Conservation (phyloP, 1,139 yeast genomes). For the Yamadazyma buinensis region DNA sequence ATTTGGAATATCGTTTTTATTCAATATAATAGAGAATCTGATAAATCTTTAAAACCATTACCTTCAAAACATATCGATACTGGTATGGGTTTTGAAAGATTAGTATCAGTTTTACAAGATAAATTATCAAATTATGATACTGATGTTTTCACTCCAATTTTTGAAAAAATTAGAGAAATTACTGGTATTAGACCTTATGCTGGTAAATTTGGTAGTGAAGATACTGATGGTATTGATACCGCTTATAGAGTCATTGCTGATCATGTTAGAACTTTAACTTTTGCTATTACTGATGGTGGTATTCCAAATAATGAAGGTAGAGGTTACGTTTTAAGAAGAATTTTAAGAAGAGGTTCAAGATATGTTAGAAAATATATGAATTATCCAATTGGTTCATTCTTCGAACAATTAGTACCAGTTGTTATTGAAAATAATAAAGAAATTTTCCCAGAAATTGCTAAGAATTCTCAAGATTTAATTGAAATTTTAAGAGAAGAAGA, state of each 20-base stretch:
- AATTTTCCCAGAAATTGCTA: slow-evolving; percentile 85
- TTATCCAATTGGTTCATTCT: slow-evolving; percentile 91
- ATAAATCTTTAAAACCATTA: slow-evolving; percentile 71
- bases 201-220: slow-evolving; percentile 92
- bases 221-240: slow-evolving; percentile 90
- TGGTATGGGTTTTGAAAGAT: slow-evolving; percentile 97
- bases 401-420: slow-evolving; percentile 88
- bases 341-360: slow-evolving; percentile 96
- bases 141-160: slow-evolving; percentile 89
- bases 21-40: slow-evolving; percentile 92
- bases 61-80: slow-evolving; percentile 97
- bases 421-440: slow-evolving; percentile 84
- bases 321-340: slow-evolving; percentile 96
- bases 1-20: slow-evolving; percentile 97
- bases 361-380: slow-evolving; percentile 94
- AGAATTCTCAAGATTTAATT: slow-evolving; percentile 69
- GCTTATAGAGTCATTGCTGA: slow-evolving; percentile 98
- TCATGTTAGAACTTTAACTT: slow-evolving; percentile 93
- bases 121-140: slow-evolving; percentile 93
- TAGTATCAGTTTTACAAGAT: slow-evolving; percentile 90
- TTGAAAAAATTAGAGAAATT: slow-evolving; percentile 79
- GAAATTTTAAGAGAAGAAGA: slow-evolving; percentile 97
- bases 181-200: slow-evolving; percentile 89
- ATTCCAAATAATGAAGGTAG: slow-evolving; percentile 99
- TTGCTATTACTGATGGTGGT: slow-evolving; percentile 97